These are phyloP conservation scores for Quercus berberidifolia DNA, from an alignment of 306 rosid genomes.

Conservation along the genomic window DNA sequence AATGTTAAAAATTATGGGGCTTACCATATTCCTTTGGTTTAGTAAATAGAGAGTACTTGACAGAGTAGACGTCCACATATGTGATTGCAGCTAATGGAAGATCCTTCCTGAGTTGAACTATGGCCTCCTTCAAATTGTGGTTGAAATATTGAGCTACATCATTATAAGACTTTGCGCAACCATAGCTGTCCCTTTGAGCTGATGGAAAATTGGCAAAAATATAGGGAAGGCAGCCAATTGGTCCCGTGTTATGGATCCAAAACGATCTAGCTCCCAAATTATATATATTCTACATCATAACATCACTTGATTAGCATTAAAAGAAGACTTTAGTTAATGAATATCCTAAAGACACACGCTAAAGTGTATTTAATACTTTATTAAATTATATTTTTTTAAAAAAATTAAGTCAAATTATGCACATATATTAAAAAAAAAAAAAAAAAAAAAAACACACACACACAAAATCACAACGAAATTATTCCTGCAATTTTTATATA, in stretches of 20 bases:
- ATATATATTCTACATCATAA: constrained; percentile 18
- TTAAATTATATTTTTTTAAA: too few relatives aligned
- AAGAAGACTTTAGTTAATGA: not conserved
- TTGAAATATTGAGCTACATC: constrained; percentile 49
- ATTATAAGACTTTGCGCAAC: constrained; percentile 53
- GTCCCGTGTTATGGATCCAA: constrained; percentile 42
- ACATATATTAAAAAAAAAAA: too few relatives aligned
- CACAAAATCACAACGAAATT: too few relatives aligned
- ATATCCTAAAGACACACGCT: too few relatives aligned
- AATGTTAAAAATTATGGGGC: not conserved
- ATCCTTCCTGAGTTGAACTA: too few relatives aligned
- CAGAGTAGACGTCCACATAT: constrained; percentile 39
- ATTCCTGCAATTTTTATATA: too few relatives aligned
- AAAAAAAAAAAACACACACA: too few relatives aligned
- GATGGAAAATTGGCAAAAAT: constrained; percentile 12
- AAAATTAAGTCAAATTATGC: too few relatives aligned
- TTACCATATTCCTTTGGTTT: constrained; percentile 44
- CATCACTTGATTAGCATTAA: not conserved
- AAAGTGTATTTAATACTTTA: too few relatives aligned
- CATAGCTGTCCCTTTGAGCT: constrained; percentile 25
- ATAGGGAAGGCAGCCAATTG: constrained; percentile 30
- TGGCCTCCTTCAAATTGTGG: too few relatives aligned
- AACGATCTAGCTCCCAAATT: constrained; percentile 32
- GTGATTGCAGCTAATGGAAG: constrained; percentile 38
- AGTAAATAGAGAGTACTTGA: constrained; percentile 26